Conservation (phyloP, 2,329 filamentous ascomycete genomes). For the Graphilbum ipis-grandicollis region DNA sequence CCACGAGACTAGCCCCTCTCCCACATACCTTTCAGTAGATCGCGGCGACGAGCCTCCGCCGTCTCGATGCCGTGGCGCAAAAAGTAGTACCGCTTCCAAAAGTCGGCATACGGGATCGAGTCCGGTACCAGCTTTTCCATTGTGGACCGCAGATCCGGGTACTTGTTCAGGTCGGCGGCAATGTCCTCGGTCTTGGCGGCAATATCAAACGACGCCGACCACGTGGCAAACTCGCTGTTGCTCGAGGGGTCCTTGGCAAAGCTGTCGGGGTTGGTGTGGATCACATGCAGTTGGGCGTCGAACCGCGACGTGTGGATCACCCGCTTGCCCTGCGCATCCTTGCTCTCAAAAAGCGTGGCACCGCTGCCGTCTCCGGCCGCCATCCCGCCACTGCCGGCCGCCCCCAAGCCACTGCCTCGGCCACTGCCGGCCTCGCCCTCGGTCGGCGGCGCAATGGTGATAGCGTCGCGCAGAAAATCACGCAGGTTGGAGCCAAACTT, state of each 20-base stretch:
- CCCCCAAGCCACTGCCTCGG: not conserved
- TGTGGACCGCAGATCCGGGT: slow-evolving; percentile 64
- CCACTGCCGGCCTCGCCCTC: slow-evolving; percentile 22
- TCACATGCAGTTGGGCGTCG: slow-evolving; percentile 88
- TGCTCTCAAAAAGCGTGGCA: slow-evolving; percentile 79
- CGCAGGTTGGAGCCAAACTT: slow-evolving; percentile 81
- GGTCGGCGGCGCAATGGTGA: slow-evolving; percentile 65
- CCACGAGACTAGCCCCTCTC: no score
- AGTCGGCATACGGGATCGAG: slow-evolving; percentile 70
- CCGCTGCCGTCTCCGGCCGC: slow-evolving; percentile 11
- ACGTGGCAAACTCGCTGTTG: slow-evolving; percentile 56
- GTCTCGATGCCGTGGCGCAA: slow-evolving; percentile 82
- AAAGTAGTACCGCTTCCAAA: slow-evolving; percentile 96
- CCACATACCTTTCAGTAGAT: slow-evolving; percentile 74
- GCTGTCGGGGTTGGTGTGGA: slow-evolving; percentile 69
- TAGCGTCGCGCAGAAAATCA: slow-evolving; percentile 78
- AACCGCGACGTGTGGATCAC: slow-evolving; percentile 91
- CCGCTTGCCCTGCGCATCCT: slow-evolving; percentile 74
- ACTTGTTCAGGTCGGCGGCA: slow-evolving; percentile 64
- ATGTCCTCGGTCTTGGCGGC: slow-evolving; percentile 77
- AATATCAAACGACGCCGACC: slow-evolving; percentile 58
- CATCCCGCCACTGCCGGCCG: slow-evolving; percentile 15
- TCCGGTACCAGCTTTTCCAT: slow-evolving; percentile 98
- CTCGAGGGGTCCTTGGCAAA: slow-evolving; percentile 63
- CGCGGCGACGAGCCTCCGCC: slow-evolving; percentile 73